A percentile compares a stretch with the other conserved stretches of the same genome.
Conservation (phyloP, 805 yeast genomes). For the Wickerhamomyces silvicola region DNA sequence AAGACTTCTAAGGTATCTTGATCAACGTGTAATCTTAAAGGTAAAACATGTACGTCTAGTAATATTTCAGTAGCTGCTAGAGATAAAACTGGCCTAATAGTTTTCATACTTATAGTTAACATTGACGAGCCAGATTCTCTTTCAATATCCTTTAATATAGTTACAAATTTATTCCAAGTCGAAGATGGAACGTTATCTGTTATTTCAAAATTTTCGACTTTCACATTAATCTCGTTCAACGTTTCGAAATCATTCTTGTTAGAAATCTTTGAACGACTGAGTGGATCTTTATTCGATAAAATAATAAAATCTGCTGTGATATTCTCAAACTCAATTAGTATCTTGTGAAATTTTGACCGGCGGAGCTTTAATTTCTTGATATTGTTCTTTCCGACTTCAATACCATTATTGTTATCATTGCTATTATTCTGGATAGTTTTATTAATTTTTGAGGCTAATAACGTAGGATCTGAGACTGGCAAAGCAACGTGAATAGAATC, state of each 20-base stretch:
- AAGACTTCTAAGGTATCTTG: constrained; percentile 89
- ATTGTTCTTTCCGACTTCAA: constrained; percentile 21
- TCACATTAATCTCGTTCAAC: constrained; percentile 42
- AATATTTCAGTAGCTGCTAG: constrained; percentile 67
- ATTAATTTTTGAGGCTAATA: constrained; percentile 49
- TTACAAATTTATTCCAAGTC: constrained; percentile 82
- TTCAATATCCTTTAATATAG: constrained; percentile 61
- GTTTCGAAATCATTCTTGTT: constrained; percentile 33
- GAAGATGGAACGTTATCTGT: constrained; percentile 80
- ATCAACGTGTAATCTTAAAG: constrained; percentile 79
- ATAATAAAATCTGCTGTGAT: constrained; percentile 41
- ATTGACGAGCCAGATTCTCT: constrained; percentile 65
- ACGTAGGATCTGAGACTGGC: constrained; percentile 39
- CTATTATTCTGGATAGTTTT: constrained; percentile 31
- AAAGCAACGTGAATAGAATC: constrained; percentile 72
- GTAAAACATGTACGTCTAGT: constrained; percentile 50
- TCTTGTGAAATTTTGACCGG: constrained; percentile 59
- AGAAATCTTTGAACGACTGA: constrained; percentile 10
- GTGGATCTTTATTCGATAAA: constrained; percentile 42
- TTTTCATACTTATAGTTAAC: constrained; percentile 45
- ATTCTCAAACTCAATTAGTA: constrained; percentile 48
- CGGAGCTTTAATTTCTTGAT: constrained; percentile 47
- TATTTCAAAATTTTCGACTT: constrained; percentile 50
- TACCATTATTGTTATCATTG: constrained; percentile 4
- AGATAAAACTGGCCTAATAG: constrained; percentile 56